Conservation (phyloP, 129 eudicot species). For the Tanacetum coccineum region DNA sequence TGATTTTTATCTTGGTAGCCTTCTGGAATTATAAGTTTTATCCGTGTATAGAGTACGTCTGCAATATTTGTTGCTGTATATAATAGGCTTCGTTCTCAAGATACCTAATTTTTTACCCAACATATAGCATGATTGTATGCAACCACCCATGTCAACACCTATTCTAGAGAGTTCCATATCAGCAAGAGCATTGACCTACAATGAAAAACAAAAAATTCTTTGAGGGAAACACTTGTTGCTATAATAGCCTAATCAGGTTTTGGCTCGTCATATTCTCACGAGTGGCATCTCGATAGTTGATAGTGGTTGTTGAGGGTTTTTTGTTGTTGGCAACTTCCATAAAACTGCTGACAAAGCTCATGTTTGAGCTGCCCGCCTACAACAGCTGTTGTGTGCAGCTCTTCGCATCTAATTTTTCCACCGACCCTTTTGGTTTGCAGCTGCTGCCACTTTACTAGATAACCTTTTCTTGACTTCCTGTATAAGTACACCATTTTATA, state of each 20-base stretch:
- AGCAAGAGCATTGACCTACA: slow-evolving; percentile 78
- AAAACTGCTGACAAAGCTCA: slow-evolving; percentile 69
- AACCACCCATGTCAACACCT: slow-evolving; percentile 97
- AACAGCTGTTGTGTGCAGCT: too few species aligned
- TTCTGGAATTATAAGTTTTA: too few species aligned
- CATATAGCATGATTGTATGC: slow-evolving; percentile 74
- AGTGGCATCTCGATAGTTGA: slow-evolving; percentile 64
- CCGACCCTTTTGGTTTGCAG: too few species aligned
- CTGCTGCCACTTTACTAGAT: too few species aligned
- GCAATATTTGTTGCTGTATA: too few species aligned
- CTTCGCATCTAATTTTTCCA: too few species aligned
- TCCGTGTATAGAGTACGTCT: too few species aligned
- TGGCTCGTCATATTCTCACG: slow-evolving; percentile 41
- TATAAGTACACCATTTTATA: slow-evolving; percentile 12
- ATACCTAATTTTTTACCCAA: slow-evolving; percentile 63
- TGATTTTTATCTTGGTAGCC: too few species aligned
- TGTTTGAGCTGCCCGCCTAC: slow-evolving; percentile 71
- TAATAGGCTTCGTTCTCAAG: too few species aligned
- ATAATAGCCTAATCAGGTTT: too few species aligned
- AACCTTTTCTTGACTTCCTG: too few species aligned
- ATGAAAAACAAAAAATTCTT: slow-evolving; percentile 13
- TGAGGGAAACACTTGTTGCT: background rate
- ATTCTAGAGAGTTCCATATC: slow-evolving; percentile 91
- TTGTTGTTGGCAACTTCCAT: slow-evolving; percentile 77
- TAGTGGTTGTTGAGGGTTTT: slow-evolving; percentile 62